Conservation (phyloP, 2,329 filamentous ascomycete species). For the Phialophora macrospora region DNA sequence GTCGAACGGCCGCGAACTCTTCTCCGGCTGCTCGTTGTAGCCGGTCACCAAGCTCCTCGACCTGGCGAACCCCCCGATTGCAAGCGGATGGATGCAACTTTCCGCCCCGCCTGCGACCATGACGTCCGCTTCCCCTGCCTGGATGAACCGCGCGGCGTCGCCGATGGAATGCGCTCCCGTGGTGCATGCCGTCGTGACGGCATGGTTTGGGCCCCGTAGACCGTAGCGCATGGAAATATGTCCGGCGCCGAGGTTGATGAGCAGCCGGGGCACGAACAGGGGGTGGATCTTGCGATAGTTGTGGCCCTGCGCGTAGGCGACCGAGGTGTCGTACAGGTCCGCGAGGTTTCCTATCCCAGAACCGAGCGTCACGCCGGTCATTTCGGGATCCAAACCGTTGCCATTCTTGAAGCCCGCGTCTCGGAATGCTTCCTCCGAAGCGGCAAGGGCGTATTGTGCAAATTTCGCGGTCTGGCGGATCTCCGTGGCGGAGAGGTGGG, state of each 20-base stretch:
- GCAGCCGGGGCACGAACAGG: conserved; percentile 85
- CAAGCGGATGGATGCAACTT: conserved; percentile 92
- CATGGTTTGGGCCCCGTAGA: conserved; percentile 80
- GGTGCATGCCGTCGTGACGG: conserved; percentile 91
- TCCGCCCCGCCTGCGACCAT: conserved; percentile 97
- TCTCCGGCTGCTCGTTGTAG: conserved; percentile 73
- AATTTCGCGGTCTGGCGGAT: conserved; percentile 86
- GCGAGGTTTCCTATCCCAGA: conserved; percentile 95
- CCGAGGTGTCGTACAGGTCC: conserved; percentile 81
- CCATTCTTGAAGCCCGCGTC: conserved; percentile 78
- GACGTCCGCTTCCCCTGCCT: conserved; percentile 87
- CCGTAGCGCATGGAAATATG: conserved; percentile 93
- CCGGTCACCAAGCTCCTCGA: conserved; percentile 82
- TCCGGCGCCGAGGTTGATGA: conserved; percentile 94
- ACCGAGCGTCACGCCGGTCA: conserved; percentile 87
- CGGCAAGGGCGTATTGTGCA: conserved; percentile 87
- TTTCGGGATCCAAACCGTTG: conserved; percentile 67
- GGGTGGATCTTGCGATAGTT: conserved; percentile 87
- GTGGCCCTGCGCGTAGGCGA: conserved; percentile 61
- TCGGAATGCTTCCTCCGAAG: conserved; percentile 79
- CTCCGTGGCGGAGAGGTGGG: conserved; percentile 58
- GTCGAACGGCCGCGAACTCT: conserved; percentile 88
- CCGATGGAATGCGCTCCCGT: conserved; percentile 94
- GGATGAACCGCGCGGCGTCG: conserved; percentile 89
- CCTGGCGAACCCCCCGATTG: conserved; percentile 87